These are phyloP conservation scores for Furcasterigmium furcatum DNA, from an alignment of 2,329 filamentous ascomycete species.

Conservation along the genomic window DNA sequence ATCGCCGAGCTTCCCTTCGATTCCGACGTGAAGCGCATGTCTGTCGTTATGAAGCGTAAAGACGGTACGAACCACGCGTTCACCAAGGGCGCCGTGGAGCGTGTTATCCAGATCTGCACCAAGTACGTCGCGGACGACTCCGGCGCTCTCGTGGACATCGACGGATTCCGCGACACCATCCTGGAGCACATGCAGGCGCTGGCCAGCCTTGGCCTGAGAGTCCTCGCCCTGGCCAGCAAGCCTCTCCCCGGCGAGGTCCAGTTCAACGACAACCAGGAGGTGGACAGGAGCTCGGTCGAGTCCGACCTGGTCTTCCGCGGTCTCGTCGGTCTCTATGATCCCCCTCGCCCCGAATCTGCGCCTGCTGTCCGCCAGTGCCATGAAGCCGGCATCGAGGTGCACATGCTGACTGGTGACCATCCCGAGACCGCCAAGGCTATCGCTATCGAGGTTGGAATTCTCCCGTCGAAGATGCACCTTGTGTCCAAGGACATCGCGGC, in stretches of 20 bases:
- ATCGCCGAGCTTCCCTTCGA: conserved; percentile 41
- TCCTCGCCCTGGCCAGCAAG: conserved; percentile 62
- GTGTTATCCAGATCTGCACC: conserved; percentile 59
- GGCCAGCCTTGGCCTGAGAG: conserved; percentile 60
- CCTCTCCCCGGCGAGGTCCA: conserved; percentile 22
- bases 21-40: conserved; percentile 13
- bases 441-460: conserved; percentile 54
- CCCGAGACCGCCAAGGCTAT: conserved; percentile 55
- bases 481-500: conserved; percentile 46
- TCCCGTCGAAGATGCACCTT: conserved; percentile 40
- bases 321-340: conserved; percentile 39
- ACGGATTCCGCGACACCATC: conserved; percentile 50
- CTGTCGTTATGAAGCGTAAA: conserved; percentile 9
- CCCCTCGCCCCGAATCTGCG: conserved; percentile 59
- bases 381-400: conserved; percentile 52
- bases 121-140: conserved; percentile 22
- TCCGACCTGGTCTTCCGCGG: conserved; percentile 10
- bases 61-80: conserved; percentile 30
- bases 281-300: conserved; percentile 3
- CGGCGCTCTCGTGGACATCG: conserved; percentile 32
- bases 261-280: conserved; percentile 8
- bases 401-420: conserved; percentile 62
- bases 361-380: conserved; percentile 50
- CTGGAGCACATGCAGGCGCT: conserved; percentile 63
- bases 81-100: conserved; percentile 66